Evolutionary conservation across 306 rosid genomes (phyloP), one percentile per base, ranked within the genome.

Genomic region (Lathyrus tuberosus): DNA sequence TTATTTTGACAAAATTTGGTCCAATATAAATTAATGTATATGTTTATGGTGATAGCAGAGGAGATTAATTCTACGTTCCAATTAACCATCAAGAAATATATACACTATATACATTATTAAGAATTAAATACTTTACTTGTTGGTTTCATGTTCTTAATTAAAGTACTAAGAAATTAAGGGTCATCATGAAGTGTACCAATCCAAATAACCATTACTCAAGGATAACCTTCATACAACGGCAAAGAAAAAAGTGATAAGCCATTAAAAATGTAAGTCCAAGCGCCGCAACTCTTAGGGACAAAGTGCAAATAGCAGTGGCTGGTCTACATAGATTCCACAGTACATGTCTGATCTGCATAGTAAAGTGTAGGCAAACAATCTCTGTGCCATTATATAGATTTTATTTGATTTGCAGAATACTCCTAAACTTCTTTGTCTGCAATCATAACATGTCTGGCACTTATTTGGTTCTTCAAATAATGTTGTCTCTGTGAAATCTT

Each of bases 271-370:
- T 6, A 33, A 5, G 8, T 35, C 10, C 1, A 35, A 35, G 40
- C 38, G 57, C 75, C 41, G 58, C 80, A 76, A 49, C 75, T 48
- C 28, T 26, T 69, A 57, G 20, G 41, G 41, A 76, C 80, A 69
- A 62, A 76, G 69, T 76, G 81, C 52, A 70, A 62, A 70, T 53
- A 70, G 31, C n/a, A 63, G 64, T 76, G 74, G 56, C 56, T 26
- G 40, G 46, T 59, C 57, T 12, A 72, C 26, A 8, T 66, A 13
- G 26, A 60, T 41, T 48, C 67, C 24, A 48, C 8, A 8, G 17
- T 65, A 47, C 35, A 74, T 51, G 70, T 38, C 70, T 79, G 28
- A 53, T 43, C 67, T 68, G 67, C 33, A 62, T 24, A 62, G 20
- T 41, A 53, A 44, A 24, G 56, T 61, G 68, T 4, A 54, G 69